Conservation (phyloP, 169 alveolate genomes). For the Eimeria tenella region DNA sequence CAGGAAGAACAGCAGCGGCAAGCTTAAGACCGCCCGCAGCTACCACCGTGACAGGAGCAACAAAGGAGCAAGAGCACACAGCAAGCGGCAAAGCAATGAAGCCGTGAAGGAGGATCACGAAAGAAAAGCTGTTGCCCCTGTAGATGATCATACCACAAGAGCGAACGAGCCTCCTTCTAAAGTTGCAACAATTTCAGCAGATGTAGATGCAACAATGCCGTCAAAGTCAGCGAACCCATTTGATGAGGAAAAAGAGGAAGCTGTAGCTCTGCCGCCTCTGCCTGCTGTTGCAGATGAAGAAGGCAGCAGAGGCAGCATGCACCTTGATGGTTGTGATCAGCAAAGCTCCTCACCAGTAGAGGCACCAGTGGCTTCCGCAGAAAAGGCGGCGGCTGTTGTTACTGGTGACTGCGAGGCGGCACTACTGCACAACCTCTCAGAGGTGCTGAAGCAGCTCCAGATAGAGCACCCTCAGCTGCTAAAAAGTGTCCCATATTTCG, state of each 20-base stretch:
- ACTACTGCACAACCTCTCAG: not conserved
- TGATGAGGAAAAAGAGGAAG: constrained; percentile 6
- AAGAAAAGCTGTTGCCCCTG: not conserved
- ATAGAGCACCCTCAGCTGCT: constrained; percentile 28
- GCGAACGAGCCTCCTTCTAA: too few species aligned
- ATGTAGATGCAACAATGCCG: not conserved
- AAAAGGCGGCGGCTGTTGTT: not conserved
- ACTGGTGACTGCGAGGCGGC: not conserved
- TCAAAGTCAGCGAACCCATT: not conserved
- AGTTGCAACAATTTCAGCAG: not conserved
- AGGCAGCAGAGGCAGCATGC: not conserved
- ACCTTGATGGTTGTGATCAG: not conserved
- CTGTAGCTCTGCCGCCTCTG: not conserved
- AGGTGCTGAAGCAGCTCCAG: constrained; percentile 21
- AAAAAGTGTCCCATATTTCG: not conserved
- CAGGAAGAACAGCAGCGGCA: not conserved
- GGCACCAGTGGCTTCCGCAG: not conserved
- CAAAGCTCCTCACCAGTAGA: not conserved
- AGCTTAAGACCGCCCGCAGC: not conserved
- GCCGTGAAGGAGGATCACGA: not conserved
- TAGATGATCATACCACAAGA: too few species aligned
- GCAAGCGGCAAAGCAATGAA: not conserved
- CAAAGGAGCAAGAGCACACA: not conserved
- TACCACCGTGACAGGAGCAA: not conserved
- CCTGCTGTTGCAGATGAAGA: not conserved